Evolutionary conservation across 108 stramenopile species (phyloP).

Genomic region (Cyclotella kingstonii): DNA sequence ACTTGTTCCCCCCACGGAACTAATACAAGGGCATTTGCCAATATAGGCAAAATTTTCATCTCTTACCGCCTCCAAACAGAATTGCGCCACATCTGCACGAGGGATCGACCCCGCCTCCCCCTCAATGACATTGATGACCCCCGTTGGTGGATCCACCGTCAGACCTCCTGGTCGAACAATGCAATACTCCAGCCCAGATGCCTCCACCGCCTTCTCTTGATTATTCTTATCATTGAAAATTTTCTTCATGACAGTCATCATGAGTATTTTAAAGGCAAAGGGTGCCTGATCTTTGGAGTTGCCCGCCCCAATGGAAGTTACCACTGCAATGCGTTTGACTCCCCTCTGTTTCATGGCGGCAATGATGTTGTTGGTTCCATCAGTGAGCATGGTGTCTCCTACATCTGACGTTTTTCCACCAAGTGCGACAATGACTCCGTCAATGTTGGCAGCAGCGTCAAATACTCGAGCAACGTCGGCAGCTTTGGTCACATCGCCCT

Average conservation of each 20-base stretch:
- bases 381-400: slow-evolving; percentile 92
- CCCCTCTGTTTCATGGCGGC: slow-evolving; percentile 91
- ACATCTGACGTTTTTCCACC: slow-evolving; percentile 94
- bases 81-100: slow-evolving; percentile 95
- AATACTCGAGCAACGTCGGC: slow-evolving; percentile 89
- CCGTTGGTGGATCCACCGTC: slow-evolving; percentile 94
- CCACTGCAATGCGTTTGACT: slow-evolving; percentile 88
- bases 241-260: slow-evolving; percentile 96
- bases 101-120: slow-evolving; percentile 94
- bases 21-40: slow-evolving; percentile 91
- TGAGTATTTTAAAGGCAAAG: slow-evolving; percentile 92
- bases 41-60: slow-evolving; percentile 92
- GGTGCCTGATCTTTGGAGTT: slow-evolving; percentile 92
- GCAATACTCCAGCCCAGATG: slow-evolving; percentile 88
- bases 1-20: slow-evolving; percentile 91
- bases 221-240: slow-evolving; percentile 98
- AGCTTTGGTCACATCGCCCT: slow-evolving; percentile 82
- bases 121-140: slow-evolving; percentile 95
- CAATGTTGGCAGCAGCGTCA: slow-evolving; percentile 62
- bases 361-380: slow-evolving; percentile 88
- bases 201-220: slow-evolving; percentile 85
- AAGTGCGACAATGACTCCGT: slow-evolving; percentile 91
- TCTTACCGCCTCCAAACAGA: slow-evolving; percentile 90
- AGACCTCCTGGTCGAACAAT: slow-evolving; percentile 96
- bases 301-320: slow-evolving; percentile 97